Evolutionary conservation across 1,284 basidiomycete genomes (phyloP).

Genomic region (Irpex lacteus): DNA sequence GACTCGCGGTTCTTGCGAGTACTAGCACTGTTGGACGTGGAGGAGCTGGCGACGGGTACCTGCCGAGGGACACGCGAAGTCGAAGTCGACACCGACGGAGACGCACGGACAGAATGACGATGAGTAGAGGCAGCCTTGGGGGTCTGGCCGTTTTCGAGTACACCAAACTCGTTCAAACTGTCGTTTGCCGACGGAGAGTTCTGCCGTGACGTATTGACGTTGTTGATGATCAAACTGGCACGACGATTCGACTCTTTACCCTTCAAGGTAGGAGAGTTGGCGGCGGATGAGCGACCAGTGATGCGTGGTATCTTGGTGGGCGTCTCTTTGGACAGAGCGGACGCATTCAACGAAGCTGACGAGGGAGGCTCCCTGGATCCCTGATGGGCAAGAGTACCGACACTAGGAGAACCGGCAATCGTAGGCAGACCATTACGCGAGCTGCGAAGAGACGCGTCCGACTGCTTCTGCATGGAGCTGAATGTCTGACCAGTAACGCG

Average conservation of each 20-base stretch:
- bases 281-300: conserved; percentile 72
- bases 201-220: conserved; percentile 48
- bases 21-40: conserved; percentile 41
- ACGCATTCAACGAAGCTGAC: conserved; percentile 48
- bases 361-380: conserved; percentile 52
- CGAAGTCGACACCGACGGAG: conserved; percentile 52
- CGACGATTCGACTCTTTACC: conserved; percentile 53
- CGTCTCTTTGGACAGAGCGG: conserved; percentile 68
- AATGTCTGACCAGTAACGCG: conserved; percentile 70
- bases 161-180: conserved; percentile 71
- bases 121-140: conserved; percentile 35
- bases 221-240: conserved; percentile 50
- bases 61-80: conserved; percentile 65
- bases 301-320: conserved; percentile 96
- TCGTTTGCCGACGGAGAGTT: conserved; percentile 55
- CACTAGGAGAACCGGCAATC: conserved; percentile 88
- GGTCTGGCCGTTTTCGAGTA: conserved; percentile 57
- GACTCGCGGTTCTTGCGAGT: conserved; percentile 76
- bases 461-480: conserved; percentile 80
- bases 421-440: conserved; percentile 73
- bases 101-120: conserved; percentile 53
- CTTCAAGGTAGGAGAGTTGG: conserved; percentile 63
- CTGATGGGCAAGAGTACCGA: conserved; percentile 53
- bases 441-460: conserved; percentile 72
- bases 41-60: conserved; percentile 45